phyloP scores from a whole-genome alignment of 1,284 basidiomycete species.

The Puccinia novopanici region DNA sequence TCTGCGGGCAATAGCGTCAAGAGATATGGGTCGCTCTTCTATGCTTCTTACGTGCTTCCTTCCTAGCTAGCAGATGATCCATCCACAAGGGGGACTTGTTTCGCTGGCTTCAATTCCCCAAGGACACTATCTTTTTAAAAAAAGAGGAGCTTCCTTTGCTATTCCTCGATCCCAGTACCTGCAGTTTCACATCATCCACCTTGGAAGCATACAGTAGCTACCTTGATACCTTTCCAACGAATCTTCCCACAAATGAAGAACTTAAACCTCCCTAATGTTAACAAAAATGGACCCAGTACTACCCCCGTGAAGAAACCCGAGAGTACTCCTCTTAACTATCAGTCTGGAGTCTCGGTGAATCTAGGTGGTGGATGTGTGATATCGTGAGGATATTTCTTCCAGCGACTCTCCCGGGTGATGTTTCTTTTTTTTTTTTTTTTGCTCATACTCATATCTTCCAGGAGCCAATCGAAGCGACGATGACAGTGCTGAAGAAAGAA shows the following conservation, averaged over 20 bases:
- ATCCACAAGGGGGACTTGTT: neutral
- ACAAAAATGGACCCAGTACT: slow-evolving; percentile 1
- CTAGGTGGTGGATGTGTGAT: slow-evolving; percentile 21
- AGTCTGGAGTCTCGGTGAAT: neutral
- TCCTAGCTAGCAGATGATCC: neutral
- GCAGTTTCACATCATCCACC: neutral
- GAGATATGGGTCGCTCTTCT: neutral
- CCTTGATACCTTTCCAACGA: neutral
- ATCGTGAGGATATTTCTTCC: neutral
- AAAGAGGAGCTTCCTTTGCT: neutral
- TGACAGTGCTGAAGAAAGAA: neutral
- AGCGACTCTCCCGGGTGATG: neutral
- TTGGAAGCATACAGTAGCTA: neutral
- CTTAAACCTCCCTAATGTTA: neutral
- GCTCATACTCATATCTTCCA: neutral
- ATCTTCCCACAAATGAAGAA: slow-evolving; percentile 4
- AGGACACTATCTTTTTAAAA: neutral
- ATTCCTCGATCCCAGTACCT: neutral
- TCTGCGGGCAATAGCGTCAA: neutral
- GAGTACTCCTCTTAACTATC: neutral
- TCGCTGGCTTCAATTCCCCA: neutral
- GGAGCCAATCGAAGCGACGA: slow-evolving; percentile 15
- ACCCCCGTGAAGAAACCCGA: neutral
- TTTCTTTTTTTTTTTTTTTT: neutral
- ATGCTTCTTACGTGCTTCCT: neutral